Conservation (phyloP, 2,329 filamentous ascomycete species). For the Capronia epimyces region DNA sequence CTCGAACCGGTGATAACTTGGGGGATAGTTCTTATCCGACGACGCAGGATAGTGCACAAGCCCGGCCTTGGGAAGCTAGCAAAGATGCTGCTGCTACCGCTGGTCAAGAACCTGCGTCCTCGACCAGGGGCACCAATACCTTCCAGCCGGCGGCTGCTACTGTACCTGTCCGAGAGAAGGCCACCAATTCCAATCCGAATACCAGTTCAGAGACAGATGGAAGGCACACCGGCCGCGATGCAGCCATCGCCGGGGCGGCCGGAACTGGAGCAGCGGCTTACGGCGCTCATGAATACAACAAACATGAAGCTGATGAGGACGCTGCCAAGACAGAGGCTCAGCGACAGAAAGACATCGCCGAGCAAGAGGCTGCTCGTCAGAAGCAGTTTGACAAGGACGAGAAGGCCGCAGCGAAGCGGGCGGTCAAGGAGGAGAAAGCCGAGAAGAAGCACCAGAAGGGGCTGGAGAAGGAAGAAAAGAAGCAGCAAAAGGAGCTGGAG, state of each 20-base stretch:
- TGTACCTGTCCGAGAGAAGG: neutral
- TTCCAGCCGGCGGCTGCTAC: neutral
- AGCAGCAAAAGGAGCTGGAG: conserved; percentile 9
- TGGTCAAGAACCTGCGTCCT: neutral
- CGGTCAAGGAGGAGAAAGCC: conserved; percentile 14
- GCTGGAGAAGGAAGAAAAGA: conserved; percentile 14
- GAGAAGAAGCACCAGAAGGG: conserved; percentile 20
- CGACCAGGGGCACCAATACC: neutral
- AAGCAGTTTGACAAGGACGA: conserved; percentile 22
- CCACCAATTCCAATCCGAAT: neutral
- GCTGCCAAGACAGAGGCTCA: conserved; percentile 5
- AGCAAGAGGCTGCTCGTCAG: conserved; percentile 18
- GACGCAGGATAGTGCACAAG: neutral
- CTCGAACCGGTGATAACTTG: neutral
- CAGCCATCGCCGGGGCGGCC: conserved; percentile 12
- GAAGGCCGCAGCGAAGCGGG: conserved; percentile 19
- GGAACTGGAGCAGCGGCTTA: conserved; percentile 15
- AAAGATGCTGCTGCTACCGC: neutral
- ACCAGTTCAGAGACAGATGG: conserved; percentile 6
- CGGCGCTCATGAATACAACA: conserved; percentile 14
- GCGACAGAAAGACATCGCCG: conserved; percentile 21
- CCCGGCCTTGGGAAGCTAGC: neutral
- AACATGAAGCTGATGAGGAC: conserved; percentile 13
- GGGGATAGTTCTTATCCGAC: neutral
- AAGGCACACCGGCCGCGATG: conserved; percentile 17